These are phyloP conservation scores for Populus nigra DNA, from an alignment of 345 rosid genomes.

Conservation along the genomic window DNA sequence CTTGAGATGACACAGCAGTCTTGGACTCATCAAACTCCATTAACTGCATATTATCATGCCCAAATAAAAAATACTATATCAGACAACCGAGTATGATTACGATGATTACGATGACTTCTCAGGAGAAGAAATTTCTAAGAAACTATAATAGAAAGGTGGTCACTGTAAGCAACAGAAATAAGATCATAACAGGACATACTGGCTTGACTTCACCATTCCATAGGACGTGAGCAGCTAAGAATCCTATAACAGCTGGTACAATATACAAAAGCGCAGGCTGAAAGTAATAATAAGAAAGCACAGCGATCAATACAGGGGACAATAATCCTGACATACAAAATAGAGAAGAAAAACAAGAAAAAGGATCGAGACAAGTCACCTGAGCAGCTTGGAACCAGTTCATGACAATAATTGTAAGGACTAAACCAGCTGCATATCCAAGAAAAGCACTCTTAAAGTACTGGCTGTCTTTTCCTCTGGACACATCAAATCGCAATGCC, in stretches of 20 bases:
- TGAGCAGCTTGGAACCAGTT: slow-evolving; percentile 99
- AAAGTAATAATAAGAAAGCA: slow-evolving; percentile 7
- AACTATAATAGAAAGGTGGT: background rate
- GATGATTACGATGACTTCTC: no score
- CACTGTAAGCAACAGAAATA: background rate
- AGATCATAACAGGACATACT: slow-evolving; percentile 44
- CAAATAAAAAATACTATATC: background rate
- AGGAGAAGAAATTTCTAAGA: background rate
- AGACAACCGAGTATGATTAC: background rate
- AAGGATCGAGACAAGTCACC: slow-evolving; percentile 35
- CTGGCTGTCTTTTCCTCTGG: slow-evolving; percentile 79
- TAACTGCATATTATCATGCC: slow-evolving; percentile 46
- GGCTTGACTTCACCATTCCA: slow-evolving; percentile 94
- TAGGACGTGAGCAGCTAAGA: slow-evolving; percentile 81
- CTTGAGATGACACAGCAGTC: slow-evolving; percentile 19
- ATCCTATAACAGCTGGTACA: slow-evolving; percentile 90
- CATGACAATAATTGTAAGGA: slow-evolving; percentile 91
- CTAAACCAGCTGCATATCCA: slow-evolving; percentile 70
- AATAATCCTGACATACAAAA: background rate
- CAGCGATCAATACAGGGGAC: background rate
- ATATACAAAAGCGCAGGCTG: slow-evolving; percentile 98
- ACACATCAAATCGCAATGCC: slow-evolving; percentile 89
- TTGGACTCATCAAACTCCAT: slow-evolving; percentile 87
- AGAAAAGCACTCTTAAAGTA: slow-evolving; percentile 94
- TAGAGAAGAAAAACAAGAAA: background rate